Evolutionary conservation across 257 asterid genomes (phyloP).

Genomic region (Nicotiana attenuata): DNA sequence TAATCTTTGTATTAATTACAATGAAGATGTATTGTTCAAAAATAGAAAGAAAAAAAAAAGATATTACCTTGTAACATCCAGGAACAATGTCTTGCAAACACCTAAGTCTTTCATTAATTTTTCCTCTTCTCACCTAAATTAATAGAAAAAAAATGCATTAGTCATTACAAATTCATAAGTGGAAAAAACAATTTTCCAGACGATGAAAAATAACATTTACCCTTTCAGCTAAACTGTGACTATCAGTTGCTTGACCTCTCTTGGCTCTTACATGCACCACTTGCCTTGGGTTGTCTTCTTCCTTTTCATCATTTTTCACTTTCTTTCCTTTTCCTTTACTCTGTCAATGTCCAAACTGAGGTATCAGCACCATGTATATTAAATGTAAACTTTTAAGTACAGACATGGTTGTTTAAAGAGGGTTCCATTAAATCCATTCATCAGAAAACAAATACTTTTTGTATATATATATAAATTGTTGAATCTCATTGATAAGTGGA

Average conservation of each 20-base stretch:
- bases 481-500: no score
- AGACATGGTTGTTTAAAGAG: no score
- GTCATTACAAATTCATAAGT: neutral
- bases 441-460: no score
- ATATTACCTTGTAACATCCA: constrained; percentile 76
- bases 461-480: no score
- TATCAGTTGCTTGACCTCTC: constrained; percentile 91
- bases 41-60: neutral
- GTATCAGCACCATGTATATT: neutral
- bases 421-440: no score
- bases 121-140: constrained; percentile 75
- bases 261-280: constrained; percentile 86
- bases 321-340: constrained; percentile 37
- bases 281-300: constrained; percentile 42
- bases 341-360: neutral
- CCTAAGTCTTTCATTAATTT: constrained; percentile 66
- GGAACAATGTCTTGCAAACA: constrained; percentile 92
- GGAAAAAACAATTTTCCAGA: neutral
- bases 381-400: no score
- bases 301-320: constrained; percentile 30
- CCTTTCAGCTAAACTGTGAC: constrained; percentile 94
- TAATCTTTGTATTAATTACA: neutral
- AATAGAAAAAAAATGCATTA: neutral
- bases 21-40: neutral
- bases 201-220: constrained; percentile 16